phyloP scores from a whole-genome alignment of 352 stramenopile genomes.

The Phytophthora chlamydospora region DNA sequence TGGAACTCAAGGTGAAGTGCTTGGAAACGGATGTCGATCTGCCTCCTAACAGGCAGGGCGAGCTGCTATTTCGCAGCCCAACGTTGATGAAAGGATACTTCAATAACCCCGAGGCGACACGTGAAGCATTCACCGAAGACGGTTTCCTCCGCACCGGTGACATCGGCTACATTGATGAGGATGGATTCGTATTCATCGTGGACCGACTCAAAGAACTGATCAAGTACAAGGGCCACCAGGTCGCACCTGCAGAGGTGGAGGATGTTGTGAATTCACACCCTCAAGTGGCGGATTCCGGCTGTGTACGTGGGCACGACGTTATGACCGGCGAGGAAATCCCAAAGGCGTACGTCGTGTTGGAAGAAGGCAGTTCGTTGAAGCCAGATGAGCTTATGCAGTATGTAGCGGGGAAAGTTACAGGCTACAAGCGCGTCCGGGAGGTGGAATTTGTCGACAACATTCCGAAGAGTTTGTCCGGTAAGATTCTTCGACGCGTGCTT shows the following conservation, averaged over 20 bases:
- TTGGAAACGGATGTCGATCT: conserved; percentile 48
- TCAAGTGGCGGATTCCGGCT: conserved; percentile 73
- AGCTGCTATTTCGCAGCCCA: conserved; percentile 85
- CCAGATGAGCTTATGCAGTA: conserved; percentile 55
- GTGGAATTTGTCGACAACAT: conserved; percentile 90
- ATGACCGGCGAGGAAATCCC: conserved; percentile 82
- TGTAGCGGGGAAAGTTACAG: conserved; percentile 80
- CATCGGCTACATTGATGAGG: conserved; percentile 88
- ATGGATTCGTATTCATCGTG: conserved; percentile 90
- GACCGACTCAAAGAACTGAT: conserved; percentile 94
- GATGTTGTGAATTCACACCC: conserved; percentile 83
- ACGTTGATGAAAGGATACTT: conserved; percentile 94
- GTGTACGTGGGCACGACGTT: conserved; percentile 58
- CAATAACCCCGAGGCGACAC: conserved; percentile 80
- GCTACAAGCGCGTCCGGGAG: conserved; percentile 87
- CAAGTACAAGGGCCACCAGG: conserved; percentile 93
- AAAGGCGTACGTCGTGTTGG: conserved; percentile 87
- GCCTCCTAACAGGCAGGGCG: conserved; percentile 45
- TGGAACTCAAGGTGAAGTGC: conserved; percentile 57
- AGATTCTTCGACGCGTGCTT: conserved; percentile 89
- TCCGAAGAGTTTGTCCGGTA: conserved; percentile 89
- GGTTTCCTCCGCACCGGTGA: conserved; percentile 91
- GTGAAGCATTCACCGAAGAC: conserved; percentile 63
- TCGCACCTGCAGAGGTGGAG: conserved; percentile 92
- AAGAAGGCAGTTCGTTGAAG: conserved; percentile 33